Conservation (phyloP, 805 yeast genomes). For the Metschnikowia reukaufii region DNA sequence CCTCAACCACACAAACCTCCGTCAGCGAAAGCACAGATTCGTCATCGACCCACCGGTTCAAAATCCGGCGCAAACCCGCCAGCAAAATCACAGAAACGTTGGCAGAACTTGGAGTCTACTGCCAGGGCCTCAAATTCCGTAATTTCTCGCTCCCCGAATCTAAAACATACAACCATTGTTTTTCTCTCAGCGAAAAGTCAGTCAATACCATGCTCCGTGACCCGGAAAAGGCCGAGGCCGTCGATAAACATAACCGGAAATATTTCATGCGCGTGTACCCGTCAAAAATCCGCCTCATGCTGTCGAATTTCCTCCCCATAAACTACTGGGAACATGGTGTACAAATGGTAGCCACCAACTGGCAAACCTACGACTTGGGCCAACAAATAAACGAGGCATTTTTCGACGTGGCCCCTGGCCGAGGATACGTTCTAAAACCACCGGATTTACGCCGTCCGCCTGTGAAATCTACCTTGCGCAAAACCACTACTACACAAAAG, state of each 20-base stretch:
- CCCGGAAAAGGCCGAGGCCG: constrained; percentile 48
- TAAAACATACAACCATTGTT: constrained; percentile 75
- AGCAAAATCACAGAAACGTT: constrained; percentile 41
- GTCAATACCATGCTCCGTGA: constrained; percentile 66
- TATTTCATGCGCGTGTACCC: constrained; percentile 88
- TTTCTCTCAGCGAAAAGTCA: constrained; percentile 79
- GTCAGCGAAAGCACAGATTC: constrained; percentile 40
- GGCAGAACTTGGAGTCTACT: constrained; percentile 65
- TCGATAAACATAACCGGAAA: constrained; percentile 73
- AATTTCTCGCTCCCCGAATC: constrained; percentile 87
- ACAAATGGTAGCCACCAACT: constrained; percentile 95
- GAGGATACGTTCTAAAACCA: constrained; percentile 86
- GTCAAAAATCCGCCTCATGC: constrained; percentile 68
- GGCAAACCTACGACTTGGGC: constrained; percentile 92
- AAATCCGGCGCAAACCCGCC: constrained; percentile 24
- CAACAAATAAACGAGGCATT: constrained; percentile 85
- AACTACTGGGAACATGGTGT: constrained; percentile 81
- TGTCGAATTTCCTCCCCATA: constrained; percentile 80
- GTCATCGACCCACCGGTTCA: constrained; percentile 17
- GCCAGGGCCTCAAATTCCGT: constrained; percentile 73
- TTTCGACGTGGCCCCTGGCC: constrained; percentile 57
- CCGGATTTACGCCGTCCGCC: constrained; percentile 37
- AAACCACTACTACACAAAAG: constrained; percentile 7
- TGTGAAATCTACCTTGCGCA: constrained; percentile 24
- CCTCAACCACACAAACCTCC: constrained; percentile 41